These are phyloP conservation scores for Wallacemonas sp. DNA, from an alignment of 208 protist species.

Conservation along the genomic window DNA sequence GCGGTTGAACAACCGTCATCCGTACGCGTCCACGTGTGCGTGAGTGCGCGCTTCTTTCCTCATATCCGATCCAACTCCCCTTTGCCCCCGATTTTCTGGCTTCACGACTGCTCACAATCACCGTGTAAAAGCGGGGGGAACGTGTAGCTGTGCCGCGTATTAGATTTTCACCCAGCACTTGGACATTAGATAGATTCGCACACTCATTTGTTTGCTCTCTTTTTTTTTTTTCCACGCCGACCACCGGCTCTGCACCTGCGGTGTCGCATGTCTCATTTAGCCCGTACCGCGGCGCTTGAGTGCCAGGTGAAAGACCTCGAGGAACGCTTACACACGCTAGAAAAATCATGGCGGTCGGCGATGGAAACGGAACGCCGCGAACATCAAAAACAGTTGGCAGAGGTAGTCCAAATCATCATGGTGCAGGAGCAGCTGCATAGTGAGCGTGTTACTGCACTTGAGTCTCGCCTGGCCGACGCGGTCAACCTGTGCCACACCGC, in stretches of 20 bases:
- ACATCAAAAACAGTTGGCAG: constrained; percentile 28
- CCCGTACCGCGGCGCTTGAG: constrained; percentile 28
- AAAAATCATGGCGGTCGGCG: constrained; percentile 10
- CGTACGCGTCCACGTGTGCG: too few relatives aligned
- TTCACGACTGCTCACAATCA: too few relatives aligned
- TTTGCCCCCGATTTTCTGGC: too few relatives aligned
- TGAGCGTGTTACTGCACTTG: constrained; percentile 22
- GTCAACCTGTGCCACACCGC: not conserved
- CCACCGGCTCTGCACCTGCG: too few relatives aligned
- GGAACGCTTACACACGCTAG: constrained; percentile 23
- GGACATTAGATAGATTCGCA: not conserved
- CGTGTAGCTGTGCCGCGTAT: not conserved
- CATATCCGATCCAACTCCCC: too few relatives aligned
- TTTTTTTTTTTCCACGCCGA: constrained; percentile 13
- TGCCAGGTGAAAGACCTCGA: constrained; percentile 25
- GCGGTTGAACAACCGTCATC: too few relatives aligned
- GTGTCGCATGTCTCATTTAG: constrained; percentile 9
- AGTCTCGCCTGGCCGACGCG: constrained; percentile 17
- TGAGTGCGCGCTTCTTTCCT: too few relatives aligned
- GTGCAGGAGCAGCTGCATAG: constrained; percentile 38
- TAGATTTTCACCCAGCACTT: too few relatives aligned
- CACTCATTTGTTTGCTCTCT: constrained; percentile 10
- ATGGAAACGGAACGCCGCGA: not conserved
- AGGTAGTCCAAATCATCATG: constrained; percentile 40
- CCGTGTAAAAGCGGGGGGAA: too few relatives aligned